Base-by-base conservation (phyloP, 2,329 filamentous ascomycete species). In the Penicillium corylophilum region DNA sequence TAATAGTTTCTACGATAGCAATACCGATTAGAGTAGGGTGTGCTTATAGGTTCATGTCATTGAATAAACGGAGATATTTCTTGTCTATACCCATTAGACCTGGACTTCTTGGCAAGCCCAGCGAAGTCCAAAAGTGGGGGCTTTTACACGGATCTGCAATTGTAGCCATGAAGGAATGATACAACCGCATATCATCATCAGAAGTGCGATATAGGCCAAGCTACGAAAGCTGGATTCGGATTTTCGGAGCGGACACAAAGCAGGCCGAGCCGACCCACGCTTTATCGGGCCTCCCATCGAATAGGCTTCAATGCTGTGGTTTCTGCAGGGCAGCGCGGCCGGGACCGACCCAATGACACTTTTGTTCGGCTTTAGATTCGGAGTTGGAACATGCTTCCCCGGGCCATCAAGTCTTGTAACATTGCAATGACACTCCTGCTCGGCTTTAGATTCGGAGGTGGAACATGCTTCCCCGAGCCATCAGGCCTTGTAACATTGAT, bases 1-100 rank as follows among this genome's bases (percentile, higher is more conserved):
- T 15, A 59, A 61, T 47, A 68, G 65, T 55, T 64, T 61, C 8
- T 44, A 54, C 46, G 64, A 66, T 52, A 64, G 51, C 24, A 64
- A 64, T 29, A 53, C 44, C 8, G 57, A 60, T 29, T 56, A 54
- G 53, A 54, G 20, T 47, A 51, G 13, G 36, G n/a, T 35, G 31
- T 15, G 3, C 6, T 2, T 13, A 35, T n/a, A 33, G 29, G n/a
- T 33, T 5, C 29, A 33, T n/a, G 3, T n/a, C n/a, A 7, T n/a
- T 33, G 2, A 33, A 1, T n/a, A n/a, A 33, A n/a, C 5, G 8
- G 13, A 13, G 29, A n/a, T n/a, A 13, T 7, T n/a, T 15, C 15
- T 33, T 13, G 29, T 33, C 13, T 33, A 5, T 16, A n/a, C 29
- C 29, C 5, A n/a, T n/a, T 33, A 15, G 8, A 33, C 12, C 26